Base-by-base conservation (phyloP, 2,329 filamentous ascomycete genomes). In the Aspergillus quadrilineatus region DNA sequence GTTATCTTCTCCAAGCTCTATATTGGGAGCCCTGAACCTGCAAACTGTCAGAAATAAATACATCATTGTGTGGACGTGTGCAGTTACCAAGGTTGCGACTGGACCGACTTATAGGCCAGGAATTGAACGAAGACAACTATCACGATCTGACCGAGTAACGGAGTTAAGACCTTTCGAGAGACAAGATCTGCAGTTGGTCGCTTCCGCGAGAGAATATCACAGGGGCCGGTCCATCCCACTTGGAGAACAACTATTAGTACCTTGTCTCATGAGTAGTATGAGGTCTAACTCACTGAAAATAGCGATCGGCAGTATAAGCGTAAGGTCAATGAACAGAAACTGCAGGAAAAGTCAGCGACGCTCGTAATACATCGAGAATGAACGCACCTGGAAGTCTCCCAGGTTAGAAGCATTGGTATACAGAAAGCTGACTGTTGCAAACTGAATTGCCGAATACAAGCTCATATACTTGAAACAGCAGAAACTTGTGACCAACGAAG, bases 381-480 rank as follows among this genome's bases (percentile, higher is more conserved):
- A 17, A 62, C 65, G 60, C 69, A 85, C 83, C 75, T 97, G 94
- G 70, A 99, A 97, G 73, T 99, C 94, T 49, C 94, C 95, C 5
- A 99, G 80, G 70, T 99, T 99, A 7, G 90, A 96, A 9, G 89
- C 95, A 6, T 87, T 92, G 6, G 92, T 90, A 73, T 99, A 99
- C 14, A 99, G 82, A 71, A 99, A 97, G 81, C 89, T 96, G 68
- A 99, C 95, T 0, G 90, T 91, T 6, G 91, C 96, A 78, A 99
- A 99, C 73, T 99, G 94, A 63, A 99, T 99, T n/a, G 94, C 93
- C 2, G 92, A 97, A 79, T 99, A 99, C 63, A 99, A 77, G 66
- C 90, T 95, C 95, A 99, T 99, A 76, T 96, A 99, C 79, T 97
- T 99, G 83, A 99, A 99, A 78, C 94, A 99, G 77, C 90, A 95